phyloP scores from a whole-genome alignment of 2,329 filamentous ascomycete genomes.

The Cadophora malorum region DNA sequence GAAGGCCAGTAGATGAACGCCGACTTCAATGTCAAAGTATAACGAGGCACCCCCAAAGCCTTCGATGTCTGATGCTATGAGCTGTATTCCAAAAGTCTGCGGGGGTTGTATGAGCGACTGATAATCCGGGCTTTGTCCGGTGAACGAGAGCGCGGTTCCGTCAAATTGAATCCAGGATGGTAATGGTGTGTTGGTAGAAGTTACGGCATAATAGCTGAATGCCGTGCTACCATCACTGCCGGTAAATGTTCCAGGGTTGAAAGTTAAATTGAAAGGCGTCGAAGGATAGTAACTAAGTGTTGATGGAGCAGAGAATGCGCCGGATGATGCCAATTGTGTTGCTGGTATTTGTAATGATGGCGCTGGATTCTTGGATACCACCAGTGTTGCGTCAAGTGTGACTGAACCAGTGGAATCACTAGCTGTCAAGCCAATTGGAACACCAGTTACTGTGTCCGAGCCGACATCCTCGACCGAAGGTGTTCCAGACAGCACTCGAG shows the following conservation, averaged over 20 bases:
- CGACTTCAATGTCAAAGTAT: slow-evolving; percentile 75
- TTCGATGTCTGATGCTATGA: slow-evolving; percentile 81
- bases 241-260: slow-evolving; percentile 68
- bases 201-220: slow-evolving; percentile 78
- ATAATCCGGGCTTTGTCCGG: slow-evolving; percentile 71
- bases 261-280: slow-evolving; percentile 58
- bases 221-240: slow-evolving; percentile 49
- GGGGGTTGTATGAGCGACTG: slow-evolving; percentile 69
- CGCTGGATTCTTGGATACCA: slow-evolving; percentile 65
- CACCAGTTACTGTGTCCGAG: slow-evolving; percentile 57
- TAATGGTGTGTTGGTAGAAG: slow-evolving; percentile 78
- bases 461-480: slow-evolving; percentile 61
- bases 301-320: slow-evolving; percentile 64
- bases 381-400: slow-evolving; percentile 70
- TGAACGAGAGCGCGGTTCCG: slow-evolving; percentile 66
- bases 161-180: slow-evolving; percentile 88
- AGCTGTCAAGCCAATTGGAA: slow-evolving; percentile 69
- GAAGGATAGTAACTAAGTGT: slow-evolving; percentile 63
- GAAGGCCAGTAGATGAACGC: slow-evolving; percentile 72
- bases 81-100: slow-evolving; percentile 72
- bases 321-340: slow-evolving; percentile 63
- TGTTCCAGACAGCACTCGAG: slow-evolving; percentile 73
- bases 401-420: slow-evolving; percentile 69
- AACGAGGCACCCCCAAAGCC: slow-evolving; percentile 74
- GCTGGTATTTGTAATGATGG: slow-evolving; percentile 62